Base-by-base conservation (phyloP, 2,329 filamentous ascomycete species). In the Parascedosporium putredinis region DNA sequence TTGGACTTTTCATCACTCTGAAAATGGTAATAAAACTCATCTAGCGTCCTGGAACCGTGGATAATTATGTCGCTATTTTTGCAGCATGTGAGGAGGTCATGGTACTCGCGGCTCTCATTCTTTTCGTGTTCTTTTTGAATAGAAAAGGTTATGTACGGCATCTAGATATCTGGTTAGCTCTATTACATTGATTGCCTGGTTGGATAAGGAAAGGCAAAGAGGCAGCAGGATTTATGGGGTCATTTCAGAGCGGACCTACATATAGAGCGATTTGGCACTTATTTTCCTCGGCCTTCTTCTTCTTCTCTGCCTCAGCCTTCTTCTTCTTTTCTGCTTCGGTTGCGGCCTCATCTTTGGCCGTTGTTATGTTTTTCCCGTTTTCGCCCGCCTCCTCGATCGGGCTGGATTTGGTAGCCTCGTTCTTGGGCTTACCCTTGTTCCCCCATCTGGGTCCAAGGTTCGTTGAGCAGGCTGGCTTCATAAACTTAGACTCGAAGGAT, bases 11-110 rank as follows among this genome's bases (percentile, higher is more conserved):
- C 3, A 7, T 53, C 53, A 2, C 4, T 20, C 5, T 43, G 45
- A 31, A 54, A 55, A 2, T 55, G 50, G 33, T 57, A 57, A 22
- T 55, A 55, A 20, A 29, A 55, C 47, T 57, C 54, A 25, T 57
- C 55, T 0, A 57, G 50, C 1, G 55, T 55, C 5, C 48, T 38
- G 1, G 51, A 51, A 3, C 46, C 50, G 20, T 57, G 55, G 12
- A 55, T 50, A 24, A 49, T 49, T 2, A 12, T 14, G 6, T 20
- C 14, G 2, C 9, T 36, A 1, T 50, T 4, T 18, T 38, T 2
- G n/a, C 53, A 53, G 3, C 45, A 45, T 2, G 52, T 16, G 1
- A 52, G 12, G 1, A 55, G 31, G 2, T 45, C 14, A 12, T 45
- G 20, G n/a, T 46, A 46, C 38, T 46, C 45, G 31, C 14, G 29